These are phyloP conservation scores for Lentinula edodes DNA, from an alignment of 768 basidiomycete species.

Conservation along the genomic window DNA sequence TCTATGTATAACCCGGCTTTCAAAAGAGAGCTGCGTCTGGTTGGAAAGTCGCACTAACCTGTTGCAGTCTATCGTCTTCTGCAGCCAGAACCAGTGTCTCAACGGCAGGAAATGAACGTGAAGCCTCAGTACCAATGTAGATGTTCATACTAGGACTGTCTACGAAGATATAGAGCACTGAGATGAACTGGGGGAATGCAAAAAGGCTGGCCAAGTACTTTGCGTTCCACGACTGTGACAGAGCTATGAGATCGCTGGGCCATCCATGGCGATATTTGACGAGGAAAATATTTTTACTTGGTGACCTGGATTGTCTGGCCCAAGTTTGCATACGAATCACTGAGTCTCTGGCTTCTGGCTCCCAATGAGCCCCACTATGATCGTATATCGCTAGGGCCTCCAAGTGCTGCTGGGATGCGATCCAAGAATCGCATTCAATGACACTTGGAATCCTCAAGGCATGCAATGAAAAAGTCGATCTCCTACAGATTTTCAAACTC, in stretches of 20 bases:
- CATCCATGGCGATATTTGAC: neutral
- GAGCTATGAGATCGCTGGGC: neutral
- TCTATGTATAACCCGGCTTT: neutral
- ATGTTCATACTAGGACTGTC: neutral
- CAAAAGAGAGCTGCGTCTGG: neutral
- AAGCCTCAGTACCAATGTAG: conserved; percentile 12
- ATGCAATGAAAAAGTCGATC: neutral
- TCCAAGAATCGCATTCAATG: neutral
- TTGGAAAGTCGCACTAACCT: neutral
- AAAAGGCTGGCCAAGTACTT: neutral
- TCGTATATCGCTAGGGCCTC: neutral
- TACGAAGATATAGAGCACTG: neutral
- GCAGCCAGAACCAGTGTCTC: neutral
- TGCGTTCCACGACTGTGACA: neutral
- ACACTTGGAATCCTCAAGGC: neutral
- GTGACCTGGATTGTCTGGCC: neutral
- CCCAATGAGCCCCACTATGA: neutral
- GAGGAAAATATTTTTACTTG: neutral
- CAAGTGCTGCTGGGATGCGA: neutral
- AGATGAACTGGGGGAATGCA: neutral
- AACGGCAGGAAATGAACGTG: conserved; percentile 12
- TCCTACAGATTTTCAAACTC: neutral
- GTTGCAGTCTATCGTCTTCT: neutral
- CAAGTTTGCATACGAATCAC: neutral
- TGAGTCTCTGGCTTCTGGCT: neutral